These are phyloP conservation scores for Cercospora sp. DNA, from an alignment of 2,329 filamentous ascomycete genomes.

Conservation along the genomic window DNA sequence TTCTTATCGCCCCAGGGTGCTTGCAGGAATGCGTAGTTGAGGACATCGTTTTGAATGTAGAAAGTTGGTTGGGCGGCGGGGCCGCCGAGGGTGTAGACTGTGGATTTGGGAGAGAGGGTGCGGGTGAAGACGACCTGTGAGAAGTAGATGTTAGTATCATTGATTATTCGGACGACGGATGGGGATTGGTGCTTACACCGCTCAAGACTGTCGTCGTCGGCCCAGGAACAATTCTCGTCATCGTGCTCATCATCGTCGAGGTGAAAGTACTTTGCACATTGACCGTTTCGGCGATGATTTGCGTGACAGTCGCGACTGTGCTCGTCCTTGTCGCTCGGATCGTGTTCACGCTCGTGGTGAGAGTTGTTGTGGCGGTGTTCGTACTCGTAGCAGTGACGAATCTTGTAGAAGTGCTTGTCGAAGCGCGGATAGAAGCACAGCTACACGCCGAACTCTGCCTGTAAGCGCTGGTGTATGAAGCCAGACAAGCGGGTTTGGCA, in stretches of 20 bases:
- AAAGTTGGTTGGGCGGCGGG: constrained; percentile 2
- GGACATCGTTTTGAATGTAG: constrained; percentile 8
- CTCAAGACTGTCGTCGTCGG: not conserved
- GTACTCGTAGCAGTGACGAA: not conserved
- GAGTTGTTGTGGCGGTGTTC: not conserved
- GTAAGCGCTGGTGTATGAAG: not conserved
- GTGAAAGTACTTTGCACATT: not conserved
- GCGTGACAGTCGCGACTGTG: not conserved
- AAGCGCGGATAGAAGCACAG: constrained; percentile 1
- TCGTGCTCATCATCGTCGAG: not conserved
- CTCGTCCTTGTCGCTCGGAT: not conserved
- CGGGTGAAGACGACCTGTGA: not conserved
- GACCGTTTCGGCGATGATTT: not conserved
- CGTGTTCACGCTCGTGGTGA: not conserved
- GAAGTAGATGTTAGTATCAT: not conserved
- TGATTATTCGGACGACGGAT: not conserved
- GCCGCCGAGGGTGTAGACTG: not conserved
- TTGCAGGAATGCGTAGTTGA: constrained; percentile 3
- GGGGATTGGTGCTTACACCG: not conserved
- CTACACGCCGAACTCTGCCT: not conserved
- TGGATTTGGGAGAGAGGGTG: not conserved
- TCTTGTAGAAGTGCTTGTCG: not conserved
- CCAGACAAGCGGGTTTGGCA: constrained; percentile 4
- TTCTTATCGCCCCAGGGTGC: not conserved
- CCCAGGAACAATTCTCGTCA: not conserved